phyloP scores from a whole-genome alignment of 768 basidiomycete genomes.

The Rhizopogon vesiculosus region DNA sequence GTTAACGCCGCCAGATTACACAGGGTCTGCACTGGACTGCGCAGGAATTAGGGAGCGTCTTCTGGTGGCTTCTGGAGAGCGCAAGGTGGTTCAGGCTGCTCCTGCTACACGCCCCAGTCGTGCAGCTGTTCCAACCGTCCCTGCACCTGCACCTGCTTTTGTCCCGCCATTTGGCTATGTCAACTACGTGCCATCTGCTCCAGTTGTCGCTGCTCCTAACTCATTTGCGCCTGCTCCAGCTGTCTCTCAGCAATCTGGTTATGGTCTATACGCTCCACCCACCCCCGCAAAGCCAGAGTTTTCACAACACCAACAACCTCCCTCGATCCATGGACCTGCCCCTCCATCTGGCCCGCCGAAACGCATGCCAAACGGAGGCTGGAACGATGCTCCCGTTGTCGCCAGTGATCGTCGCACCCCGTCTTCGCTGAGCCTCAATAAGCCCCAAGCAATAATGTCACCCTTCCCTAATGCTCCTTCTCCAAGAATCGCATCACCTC shows the following conservation, averaged over 20 bases:
- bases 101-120: constrained; percentile 27
- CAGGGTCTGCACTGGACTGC: constrained; percentile 47
- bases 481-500: constrained; percentile 26
- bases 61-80: constrained; percentile 32
- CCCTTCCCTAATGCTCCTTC: constrained; percentile 79
- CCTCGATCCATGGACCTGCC: constrained; percentile 39
- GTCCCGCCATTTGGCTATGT: constrained; percentile 1
- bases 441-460: constrained; percentile 72
- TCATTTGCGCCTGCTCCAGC: constrained; percentile 31
- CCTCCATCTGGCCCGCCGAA: constrained; percentile 53
- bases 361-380: constrained; percentile 70
- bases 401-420: constrained; percentile 44
- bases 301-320: constrained; percentile 30
- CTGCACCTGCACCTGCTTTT: constrained; percentile 10
- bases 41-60: constrained; percentile 43
- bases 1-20: constrained; percentile 76
- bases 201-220: constrained; percentile 13
- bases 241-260: constrained; percentile 7
- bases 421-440: constrained; percentile 40
- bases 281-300: constrained; percentile 19
- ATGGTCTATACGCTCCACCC: constrained; percentile 3
- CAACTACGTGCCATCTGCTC: constrained; percentile 9
- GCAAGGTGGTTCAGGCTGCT: constrained; percentile 1
- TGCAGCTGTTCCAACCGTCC: constrained; percentile 22
- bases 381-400: constrained; percentile 84